Evolutionary conservation across 2,329 filamentous ascomycete genomes (phyloP).

Genomic region (Raffaelea ambrosiae): DNA sequence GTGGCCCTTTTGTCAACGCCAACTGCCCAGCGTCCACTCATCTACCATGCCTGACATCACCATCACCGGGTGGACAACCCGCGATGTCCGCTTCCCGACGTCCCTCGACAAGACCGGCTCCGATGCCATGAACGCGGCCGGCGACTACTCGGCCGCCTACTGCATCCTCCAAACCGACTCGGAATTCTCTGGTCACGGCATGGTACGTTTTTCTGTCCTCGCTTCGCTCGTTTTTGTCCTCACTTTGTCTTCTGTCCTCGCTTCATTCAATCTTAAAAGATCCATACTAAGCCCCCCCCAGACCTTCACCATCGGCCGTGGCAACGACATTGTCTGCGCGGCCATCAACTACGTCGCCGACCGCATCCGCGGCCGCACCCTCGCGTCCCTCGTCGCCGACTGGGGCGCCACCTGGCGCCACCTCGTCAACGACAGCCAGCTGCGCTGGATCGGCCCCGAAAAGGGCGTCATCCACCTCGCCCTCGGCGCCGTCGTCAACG

Average conservation of each 20-base stretch:
- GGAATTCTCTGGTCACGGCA: slow-evolving; percentile 63
- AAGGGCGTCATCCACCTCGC: slow-evolving; percentile 93
- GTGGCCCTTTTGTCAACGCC: too few species aligned
- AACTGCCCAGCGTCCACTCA: too few species aligned
- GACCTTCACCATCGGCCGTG: slow-evolving; percentile 79
- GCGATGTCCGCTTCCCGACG: slow-evolving; percentile 77
- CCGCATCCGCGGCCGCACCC: slow-evolving; percentile 64
- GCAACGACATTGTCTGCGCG: slow-evolving; percentile 85
- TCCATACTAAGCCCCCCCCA: slow-evolving; percentile 14
- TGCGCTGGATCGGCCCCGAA: slow-evolving; percentile 90
- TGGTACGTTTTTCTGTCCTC: slow-evolving; percentile 39
- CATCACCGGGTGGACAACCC: slow-evolving; percentile 62
- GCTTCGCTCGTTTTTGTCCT: neutral
- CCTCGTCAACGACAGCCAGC: slow-evolving; percentile 82
- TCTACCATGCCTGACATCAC: slow-evolving; percentile 52
- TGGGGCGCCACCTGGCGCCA: slow-evolving; percentile 88
- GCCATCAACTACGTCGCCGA: slow-evolving; percentile 73
- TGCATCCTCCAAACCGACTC: slow-evolving; percentile 82
- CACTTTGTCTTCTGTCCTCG: too few species aligned
- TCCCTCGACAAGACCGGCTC: slow-evolving; percentile 94
- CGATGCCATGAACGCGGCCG: slow-evolving; percentile 92
- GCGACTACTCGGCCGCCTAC: slow-evolving; percentile 91
- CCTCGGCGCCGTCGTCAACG: slow-evolving; percentile 81
- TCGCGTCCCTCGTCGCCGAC: slow-evolving; percentile 67
- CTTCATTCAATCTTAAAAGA: neutral